Evolutionary conservation across 2,329 filamentous ascomycete species (phyloP), one percentile per base, ranked within the genome.

Genomic region (Cladosporium halotolerans): DNA sequence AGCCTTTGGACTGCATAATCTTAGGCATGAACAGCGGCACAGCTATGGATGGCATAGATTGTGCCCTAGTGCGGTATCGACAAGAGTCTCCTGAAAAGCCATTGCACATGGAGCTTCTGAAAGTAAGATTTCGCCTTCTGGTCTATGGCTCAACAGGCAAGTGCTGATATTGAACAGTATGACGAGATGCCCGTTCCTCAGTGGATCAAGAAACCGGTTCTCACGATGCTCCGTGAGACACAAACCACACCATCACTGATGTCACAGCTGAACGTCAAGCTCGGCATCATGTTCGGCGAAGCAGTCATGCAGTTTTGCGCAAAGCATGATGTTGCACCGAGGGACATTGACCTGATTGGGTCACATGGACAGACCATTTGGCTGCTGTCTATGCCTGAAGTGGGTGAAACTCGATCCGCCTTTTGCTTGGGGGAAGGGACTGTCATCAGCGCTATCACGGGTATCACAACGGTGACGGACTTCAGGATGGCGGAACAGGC

Each of bases 291-390:
- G 9, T 80, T 82, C 61, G 74, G 78, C 2, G 66, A 68, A 1
- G 76, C 78, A 1, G 77, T 76, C 45, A 69, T 73, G 38, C 59
- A 69, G 32, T 81, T 82, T 60, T 76, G 72, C 59, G 60, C 67
- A 14, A 69, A 73, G 47, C 63, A 77, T 48, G 56, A 64, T n/a
- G 66, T 80, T 42, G 62, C 72, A 14, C 63, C 75, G 23, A 63
- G 68, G n/a, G 70, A 69, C 9, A 74, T 82, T 56, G 77, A 81
- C 55, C 72, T 72, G 23, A 70, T 81, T 31, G 77, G 78, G 23
- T 79, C 76, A 3, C 77, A 82, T 57, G 77, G 78, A 14, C 78
- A 80, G 64, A 81, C 78, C 14, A 78, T 78, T 57, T 81, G 75
- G 75, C 67, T 79, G 10, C 68, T 75, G 10, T 74, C 72, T 44